phyloP scores from a whole-genome alignment of 2,329 filamentous ascomycete species.

The Diplodia corticola region DNA sequence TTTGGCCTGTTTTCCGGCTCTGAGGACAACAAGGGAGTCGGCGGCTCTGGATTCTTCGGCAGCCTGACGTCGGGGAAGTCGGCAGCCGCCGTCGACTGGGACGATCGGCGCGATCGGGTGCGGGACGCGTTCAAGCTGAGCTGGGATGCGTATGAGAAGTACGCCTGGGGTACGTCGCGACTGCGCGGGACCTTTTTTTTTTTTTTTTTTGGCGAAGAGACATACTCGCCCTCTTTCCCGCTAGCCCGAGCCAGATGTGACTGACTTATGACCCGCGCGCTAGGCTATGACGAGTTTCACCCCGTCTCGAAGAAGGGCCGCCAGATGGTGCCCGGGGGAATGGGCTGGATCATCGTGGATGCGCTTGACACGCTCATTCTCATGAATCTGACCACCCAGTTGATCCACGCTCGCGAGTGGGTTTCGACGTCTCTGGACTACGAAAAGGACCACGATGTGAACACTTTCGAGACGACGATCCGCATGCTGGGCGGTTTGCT shows the following conservation, averaged over 20 bases:
- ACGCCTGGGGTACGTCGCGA: constrained; percentile 79
- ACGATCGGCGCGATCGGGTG: constrained; percentile 73
- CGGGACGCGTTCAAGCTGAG: constrained; percentile 87
- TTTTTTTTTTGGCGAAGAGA: no score
- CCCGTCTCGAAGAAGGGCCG: constrained; percentile 75
- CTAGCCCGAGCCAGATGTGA: neutral
- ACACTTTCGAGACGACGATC: constrained; percentile 97
- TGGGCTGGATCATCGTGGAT: constrained; percentile 99
- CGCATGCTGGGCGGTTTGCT: constrained; percentile 93
- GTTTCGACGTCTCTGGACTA: constrained; percentile 77
- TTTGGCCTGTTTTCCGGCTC: constrained; percentile 36
- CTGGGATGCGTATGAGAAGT: constrained; percentile 88
- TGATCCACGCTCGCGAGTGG: constrained; percentile 86
- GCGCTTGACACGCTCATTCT: constrained; percentile 94
- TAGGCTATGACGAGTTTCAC: constrained; percentile 77
- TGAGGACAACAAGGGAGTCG: neutral
- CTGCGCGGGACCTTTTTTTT: neutral
- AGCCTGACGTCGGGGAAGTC: constrained; percentile 11
- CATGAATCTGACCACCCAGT: constrained; percentile 90
- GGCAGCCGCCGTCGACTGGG: constrained; percentile 64
- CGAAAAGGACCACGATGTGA: constrained; percentile 92
- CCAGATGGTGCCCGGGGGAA: constrained; percentile 81
- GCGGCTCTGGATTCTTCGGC: neutral
- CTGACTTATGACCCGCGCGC: constrained; percentile 23
- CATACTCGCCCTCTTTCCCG: neutral